Evolutionary conservation across 2,329 filamentous ascomycete genomes (phyloP), one percentile per base, ranked within the genome.

Genomic region (Xylariaceae sp.): DNA sequence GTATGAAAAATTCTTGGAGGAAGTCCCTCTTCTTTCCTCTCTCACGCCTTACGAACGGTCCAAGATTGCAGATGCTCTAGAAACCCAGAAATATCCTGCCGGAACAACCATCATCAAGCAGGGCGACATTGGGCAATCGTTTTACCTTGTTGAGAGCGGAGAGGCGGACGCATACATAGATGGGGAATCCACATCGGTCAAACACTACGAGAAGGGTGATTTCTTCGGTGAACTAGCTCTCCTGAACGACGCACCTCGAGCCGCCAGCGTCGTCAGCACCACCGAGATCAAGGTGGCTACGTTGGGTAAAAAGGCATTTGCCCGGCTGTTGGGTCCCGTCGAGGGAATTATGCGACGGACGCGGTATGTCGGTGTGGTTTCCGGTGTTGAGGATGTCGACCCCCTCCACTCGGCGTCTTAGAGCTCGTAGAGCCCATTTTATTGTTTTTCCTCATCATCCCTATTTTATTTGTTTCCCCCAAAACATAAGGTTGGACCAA

Each of bases 181-280:
- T n/a, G 89, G 86, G 37, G 75, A 79, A 16, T 78, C 84, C 19
- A 77, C 82, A 55, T 79, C 86, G 2, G 86, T 97, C 59, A 89
- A 90, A 67, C 78, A 83, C 50, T 97, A 97, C 72, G 80, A 78
- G 60, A 94, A 95, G 72, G 94, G 94, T 29, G 94, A 96, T 67
- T 99, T 94, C 76, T 99, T 99, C 73, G 94, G 94, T 58, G 94
- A 99, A 74, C 78, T 99, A 57, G 94, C 94, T 6, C 74, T 99
- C 67, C 79, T 97, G 63, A 95, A 97, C 63, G 92, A 99, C 68
- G 89, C 90, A 51, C 94, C 94, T 8, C 86, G 94, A 67, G 92
- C 92, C 36, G 94, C 94, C 47, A 95, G 88, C 63, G 85, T 99
- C 49, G 77, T 95, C 44, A 89, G 89, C 64, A 80, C 84, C 70